Conservation (phyloP, 1,284 basidiomycete species). For the Hortiboletus rubellus region DNA sequence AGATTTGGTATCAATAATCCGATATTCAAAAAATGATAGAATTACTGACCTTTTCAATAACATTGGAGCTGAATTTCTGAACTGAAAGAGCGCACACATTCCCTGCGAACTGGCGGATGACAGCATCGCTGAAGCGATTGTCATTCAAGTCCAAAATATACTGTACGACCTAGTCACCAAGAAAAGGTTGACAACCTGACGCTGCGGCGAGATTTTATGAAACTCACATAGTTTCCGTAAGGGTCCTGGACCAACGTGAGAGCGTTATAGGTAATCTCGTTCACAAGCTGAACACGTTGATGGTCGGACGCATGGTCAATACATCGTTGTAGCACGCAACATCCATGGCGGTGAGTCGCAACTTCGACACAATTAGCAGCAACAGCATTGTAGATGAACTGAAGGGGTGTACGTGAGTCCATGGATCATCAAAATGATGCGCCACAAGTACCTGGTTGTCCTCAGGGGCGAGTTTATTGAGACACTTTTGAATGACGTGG, state of each 20-base stretch:
- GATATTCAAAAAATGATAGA: not conserved
- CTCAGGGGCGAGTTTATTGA: constrained; percentile 96
- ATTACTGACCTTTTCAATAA: constrained; percentile 81
- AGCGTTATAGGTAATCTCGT: constrained; percentile 98
- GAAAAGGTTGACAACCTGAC: constrained; percentile 3
- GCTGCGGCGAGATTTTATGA: not conserved
- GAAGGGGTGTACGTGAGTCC: constrained; percentile 4
- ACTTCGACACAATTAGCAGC: constrained; percentile 99
- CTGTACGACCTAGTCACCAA: constrained; percentile 77
- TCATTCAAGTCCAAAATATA: constrained; percentile 99
- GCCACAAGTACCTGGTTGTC: constrained; percentile 84
- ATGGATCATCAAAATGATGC: not conserved
- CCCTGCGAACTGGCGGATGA: constrained; percentile 97
- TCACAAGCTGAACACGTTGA: constrained; percentile 95
- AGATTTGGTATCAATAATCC: constrained; percentile 1
- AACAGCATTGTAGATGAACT: constrained; percentile 99
- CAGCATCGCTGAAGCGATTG: constrained; percentile 94
- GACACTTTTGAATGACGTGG: constrained; percentile 99
- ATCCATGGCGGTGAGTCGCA: constrained; percentile 98
- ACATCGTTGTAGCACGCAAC: constrained; percentile 97
- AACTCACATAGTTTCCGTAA: constrained; percentile 90
- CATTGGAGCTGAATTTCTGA: constrained; percentile 97
- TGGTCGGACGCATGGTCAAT: constrained; percentile 98
- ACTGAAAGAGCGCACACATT: constrained; percentile 98
- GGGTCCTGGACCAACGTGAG: constrained; percentile 98